Evolutionary conservation across 2,329 filamentous ascomycete species (phyloP), one percentile per base, ranked within the genome.

Genomic region (Biscogniauxia sp.): DNA sequence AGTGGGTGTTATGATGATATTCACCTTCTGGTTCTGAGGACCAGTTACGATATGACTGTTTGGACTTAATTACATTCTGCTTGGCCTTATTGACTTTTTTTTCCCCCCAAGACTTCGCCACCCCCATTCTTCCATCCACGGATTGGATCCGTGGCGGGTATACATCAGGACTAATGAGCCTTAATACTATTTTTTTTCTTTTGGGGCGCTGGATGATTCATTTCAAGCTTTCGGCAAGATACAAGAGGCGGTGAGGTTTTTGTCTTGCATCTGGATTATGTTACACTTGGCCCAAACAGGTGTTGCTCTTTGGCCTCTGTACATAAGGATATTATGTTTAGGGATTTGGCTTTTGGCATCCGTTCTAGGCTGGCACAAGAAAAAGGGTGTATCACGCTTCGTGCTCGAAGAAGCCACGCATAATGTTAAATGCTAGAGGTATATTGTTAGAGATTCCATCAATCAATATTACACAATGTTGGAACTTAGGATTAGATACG

Each of bases 1-100:
- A 8, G 76, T 79, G 1, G 76, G 74, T 37, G 79, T 84, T n/a
- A 81, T 83, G 80, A 72, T 84, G 61, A 74, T 81, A 50, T 82
- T 84, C 63, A 77, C 81, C 37, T 76, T 81, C 61, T 83, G 80
- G 78, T 68, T 84, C 60, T 82, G 72, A 76, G 23, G 52, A 32
- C 6, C 17, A 56, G 41, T 17, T 50, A 57, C 17, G 52, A 20
- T 37, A 51, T 19, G 20, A 51, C 19, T 8, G 19, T 25, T 25
- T 51, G 50, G 50, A 23, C 50, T 3, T 51, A 25, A 17, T 20
- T 51, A 51, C 50, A 13, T 51, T 51, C 50, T 20, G 15, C 23
- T 23, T 51, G 19, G 50, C 11, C 37, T 45, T 51, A 51, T 32
- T 32, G n/a, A 51, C 19, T 3, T 51, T 45, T 45, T n/a, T 5